Conservation (phyloP, 768 basidiomycete species). For the Clavaria fumosa region DNA sequence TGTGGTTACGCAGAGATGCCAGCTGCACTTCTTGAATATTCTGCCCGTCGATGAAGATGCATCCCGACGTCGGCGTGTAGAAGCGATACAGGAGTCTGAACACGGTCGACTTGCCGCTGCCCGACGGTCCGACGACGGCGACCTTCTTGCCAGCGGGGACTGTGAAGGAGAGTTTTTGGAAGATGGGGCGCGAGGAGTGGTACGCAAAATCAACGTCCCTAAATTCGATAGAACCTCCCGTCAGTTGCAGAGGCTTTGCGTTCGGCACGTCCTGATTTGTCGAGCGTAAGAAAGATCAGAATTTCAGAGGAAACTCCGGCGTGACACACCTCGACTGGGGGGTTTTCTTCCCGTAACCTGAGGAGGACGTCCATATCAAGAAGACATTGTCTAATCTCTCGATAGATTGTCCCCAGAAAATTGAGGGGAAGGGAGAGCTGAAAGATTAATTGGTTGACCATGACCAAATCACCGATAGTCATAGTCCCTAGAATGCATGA, state of each 20-base stretch:
- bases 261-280: slow-evolving; percentile 43
- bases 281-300: neutral
- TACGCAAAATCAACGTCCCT: slow-evolving; percentile 88
- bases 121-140: slow-evolving; percentile 92
- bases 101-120: slow-evolving; percentile 95
- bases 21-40: slow-evolving; percentile 62
- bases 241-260: slow-evolving; percentile 52
- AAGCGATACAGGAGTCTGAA: slow-evolving; percentile 90
- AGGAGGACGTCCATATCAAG: slow-evolving; percentile 96
- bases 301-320: neutral
- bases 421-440: slow-evolving; percentile 93
- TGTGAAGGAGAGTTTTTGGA: slow-evolving; percentile 73
- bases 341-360: slow-evolving; percentile 73
- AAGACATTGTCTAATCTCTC: slow-evolving; percentile 89
- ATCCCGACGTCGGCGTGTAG: slow-evolving; percentile 71
- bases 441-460: slow-evolving; percentile 98
- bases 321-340: slow-evolving; percentile 38
- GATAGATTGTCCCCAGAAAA: slow-evolving; percentile 94
- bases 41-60: slow-evolving; percentile 82
- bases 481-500: slow-evolving; percentile 59
- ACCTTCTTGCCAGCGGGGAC: slow-evolving; percentile 95
- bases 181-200: slow-evolving; percentile 84
- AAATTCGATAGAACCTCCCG: slow-evolving; percentile 81
- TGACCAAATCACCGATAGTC: slow-evolving; percentile 96
- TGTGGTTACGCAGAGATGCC: slow-evolving; percentile 49